Evolutionary conservation across 2,329 filamentous ascomycete species (phyloP), one percentile per base, ranked within the genome.

Genomic region (Geoglossum cookeanum): DNA sequence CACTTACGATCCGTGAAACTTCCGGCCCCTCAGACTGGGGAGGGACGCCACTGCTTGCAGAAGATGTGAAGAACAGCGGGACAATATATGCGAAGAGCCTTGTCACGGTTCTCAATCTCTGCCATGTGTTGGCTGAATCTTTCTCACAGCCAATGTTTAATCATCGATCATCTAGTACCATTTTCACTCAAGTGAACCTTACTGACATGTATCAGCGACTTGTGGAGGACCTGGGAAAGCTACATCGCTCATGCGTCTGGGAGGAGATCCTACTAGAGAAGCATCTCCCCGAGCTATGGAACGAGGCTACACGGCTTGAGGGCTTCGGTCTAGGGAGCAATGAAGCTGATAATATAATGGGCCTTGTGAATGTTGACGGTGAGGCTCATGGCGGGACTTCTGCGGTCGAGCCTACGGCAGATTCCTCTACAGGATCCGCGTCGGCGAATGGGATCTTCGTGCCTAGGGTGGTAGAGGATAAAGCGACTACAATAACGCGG

Each of bases 141-240:
- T 95, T 87, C 66, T 80, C 82, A 51, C 71, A 73, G 56, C 77
- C 78, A 27, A 71, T 80, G 55, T 82, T 79, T 65, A 80, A 80
- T 58, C 78, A 79, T 57, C 78, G 87, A 58, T 78, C 82, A 30
- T 74, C 70, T 37, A 72, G 77, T 8, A 78, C 80, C 33, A 78
- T 84, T 9, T 85, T 96, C 64, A 81, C 79, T 57, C 78, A 81
- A 30, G 78, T 94, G 63, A 94, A 94, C 65, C 77, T 94, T 27
- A 87, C 83, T 35, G 91, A 97, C 67, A 83, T 87, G 67, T 94
- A 94, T 66, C 74, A 80, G 49, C 71, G 75, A n/a, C 72, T 96
- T 42, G 77, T 94, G 29, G 78, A 80, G 60, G 81, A 81, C 30
- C 76, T 97, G 37, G 89, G 88, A 3, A 81, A 82, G 29, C 72